Base-by-base conservation (phyloP, 768 basidiomycete species). In the Tulasnella sp. region DNA sequence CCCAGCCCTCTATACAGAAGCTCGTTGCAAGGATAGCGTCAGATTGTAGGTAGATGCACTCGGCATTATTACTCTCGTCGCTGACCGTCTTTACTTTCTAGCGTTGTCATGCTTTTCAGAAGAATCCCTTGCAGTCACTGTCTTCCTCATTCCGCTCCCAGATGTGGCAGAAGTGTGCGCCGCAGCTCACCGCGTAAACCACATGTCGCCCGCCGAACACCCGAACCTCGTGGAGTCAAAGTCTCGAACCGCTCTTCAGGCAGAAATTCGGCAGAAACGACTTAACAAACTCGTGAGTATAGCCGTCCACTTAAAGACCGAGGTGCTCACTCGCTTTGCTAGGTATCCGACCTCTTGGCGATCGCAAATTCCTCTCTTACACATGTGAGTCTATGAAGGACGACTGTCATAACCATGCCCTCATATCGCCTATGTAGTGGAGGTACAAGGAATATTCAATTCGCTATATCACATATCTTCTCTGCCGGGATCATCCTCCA, bases 1-100 rank as follows among this genome's bases (percentile, higher is more conserved):
- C 49, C 8, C 77, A 93, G 91, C 91, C 91, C 19, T 92, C 91
- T 3, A 87, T 93, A 49, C 92, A 93, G 82, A 90, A 91, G 81
- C 83, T 93, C 7, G 88, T 91, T 67, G 84, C 82, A 68, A 87
- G 81, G 72, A 83, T 93, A n/a, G 86, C 90, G 17, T 85, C 87
- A 73, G 92, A 94, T 34, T 76, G 79, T 80, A 42, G 52, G 79
- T 76, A 58, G 31, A 5, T 29, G 58, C 11, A 34, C 15, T 64
- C 58, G 9, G 1, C 11, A 64, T 14, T 1, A 12, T 22, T 19
- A 64, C 15, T 64, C 25, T 7, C 9, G 12, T 34, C 15, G 6
- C 9, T 64, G 5, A 29, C 29, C 17, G 42, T 17, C 42, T 17
- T 52, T 22, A 37, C 29, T 73, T 5, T 19, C 12, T 36, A 77